phyloP scores from a whole-genome alignment of 805 yeast genomes.

The Saccharomycopsis guyanensis region DNA sequence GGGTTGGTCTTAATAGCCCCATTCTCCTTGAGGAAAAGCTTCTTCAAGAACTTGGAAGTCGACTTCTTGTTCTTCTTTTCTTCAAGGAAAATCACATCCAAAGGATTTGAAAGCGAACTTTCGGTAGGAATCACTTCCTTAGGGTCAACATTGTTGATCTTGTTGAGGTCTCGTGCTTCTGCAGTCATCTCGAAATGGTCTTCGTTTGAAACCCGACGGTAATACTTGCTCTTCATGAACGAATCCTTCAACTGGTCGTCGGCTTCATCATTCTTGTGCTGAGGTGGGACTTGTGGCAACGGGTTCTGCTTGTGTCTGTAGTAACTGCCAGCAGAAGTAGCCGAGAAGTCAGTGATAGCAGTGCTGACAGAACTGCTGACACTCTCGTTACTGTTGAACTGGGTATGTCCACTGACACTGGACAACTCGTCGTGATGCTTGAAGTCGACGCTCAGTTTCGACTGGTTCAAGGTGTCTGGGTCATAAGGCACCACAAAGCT shows the following conservation, averaged over 20 bases:
- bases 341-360: constrained; percentile 60
- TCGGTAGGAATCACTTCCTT: constrained; percentile 1
- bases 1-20: constrained; percentile 10
- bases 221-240: constrained; percentile 18
- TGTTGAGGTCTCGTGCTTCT: constrained; percentile 8
- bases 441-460: constrained; percentile 21
- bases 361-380: constrained; percentile 30
- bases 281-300: constrained; percentile 26
- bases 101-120: constrained; percentile 6
- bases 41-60: constrained; percentile 17
- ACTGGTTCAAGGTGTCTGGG: constrained; percentile 27
- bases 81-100: constrained; percentile 19
- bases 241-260: constrained; percentile 21
- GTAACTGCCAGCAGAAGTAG: constrained; percentile 83
- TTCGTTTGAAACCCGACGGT: constrained; percentile 11
- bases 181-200: constrained; percentile 13
- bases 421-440: constrained; percentile 12
- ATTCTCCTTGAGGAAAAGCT: constrained; percentile 17
- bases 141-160: constrained; percentile 7
- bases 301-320: constrained; percentile 61
- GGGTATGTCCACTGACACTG: constrained; percentile 14
- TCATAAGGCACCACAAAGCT: constrained; percentile 28
- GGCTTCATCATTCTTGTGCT: not conserved
- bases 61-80: constrained; percentile 16
- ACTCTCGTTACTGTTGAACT: constrained; percentile 17